Evolutionary conservation across 768 basidiomycete species (phyloP).

Genomic region (Leucogyrophana mollusca): DNA sequence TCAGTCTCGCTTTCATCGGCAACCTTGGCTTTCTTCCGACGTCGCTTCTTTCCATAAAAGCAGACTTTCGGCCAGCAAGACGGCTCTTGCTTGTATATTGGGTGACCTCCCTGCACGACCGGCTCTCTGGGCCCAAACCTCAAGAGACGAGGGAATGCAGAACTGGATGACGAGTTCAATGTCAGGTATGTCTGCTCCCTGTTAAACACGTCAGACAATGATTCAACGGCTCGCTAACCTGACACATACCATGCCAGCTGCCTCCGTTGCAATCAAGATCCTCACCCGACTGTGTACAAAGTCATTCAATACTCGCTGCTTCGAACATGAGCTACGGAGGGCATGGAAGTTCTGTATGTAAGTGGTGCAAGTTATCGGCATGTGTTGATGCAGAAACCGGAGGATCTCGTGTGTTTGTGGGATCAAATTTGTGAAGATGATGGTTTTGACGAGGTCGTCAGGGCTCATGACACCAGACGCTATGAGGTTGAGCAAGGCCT

Average conservation of each 20-base stretch:
- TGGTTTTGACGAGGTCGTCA: constrained; percentile 7
- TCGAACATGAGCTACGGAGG: constrained; percentile 14
- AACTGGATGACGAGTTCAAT: constrained; percentile 35
- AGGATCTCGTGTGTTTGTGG: constrained; percentile 12
- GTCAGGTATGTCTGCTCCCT: constrained; percentile 35
- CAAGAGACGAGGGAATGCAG: constrained; percentile 27
- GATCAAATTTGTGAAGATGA: constrained; percentile 21
- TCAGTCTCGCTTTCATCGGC: no score
- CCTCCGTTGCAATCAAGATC: constrained; percentile 33
- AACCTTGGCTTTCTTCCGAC: constrained; percentile 4
- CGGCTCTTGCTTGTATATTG: constrained; percentile 21
- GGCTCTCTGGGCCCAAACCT: constrained; percentile 32
- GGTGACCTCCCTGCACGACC: constrained; percentile 25
- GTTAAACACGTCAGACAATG: neutral
- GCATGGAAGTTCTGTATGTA: constrained; percentile 27
- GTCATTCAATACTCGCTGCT: constrained; percentile 20
- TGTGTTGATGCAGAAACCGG: constrained; percentile 12
- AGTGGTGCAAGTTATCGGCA: constrained; percentile 6
- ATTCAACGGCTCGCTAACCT: neutral
- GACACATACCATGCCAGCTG: constrained; percentile 34
- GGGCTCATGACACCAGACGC: constrained; percentile 5
- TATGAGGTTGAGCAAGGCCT: constrained; percentile 16
- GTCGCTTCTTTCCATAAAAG: neutral
- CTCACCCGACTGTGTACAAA: constrained; percentile 21
- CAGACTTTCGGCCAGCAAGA: neutral